These are phyloP conservation scores for Nakazawaea molendinolei DNA, from an alignment of 805 yeast species.

Conservation along the genomic window DNA sequence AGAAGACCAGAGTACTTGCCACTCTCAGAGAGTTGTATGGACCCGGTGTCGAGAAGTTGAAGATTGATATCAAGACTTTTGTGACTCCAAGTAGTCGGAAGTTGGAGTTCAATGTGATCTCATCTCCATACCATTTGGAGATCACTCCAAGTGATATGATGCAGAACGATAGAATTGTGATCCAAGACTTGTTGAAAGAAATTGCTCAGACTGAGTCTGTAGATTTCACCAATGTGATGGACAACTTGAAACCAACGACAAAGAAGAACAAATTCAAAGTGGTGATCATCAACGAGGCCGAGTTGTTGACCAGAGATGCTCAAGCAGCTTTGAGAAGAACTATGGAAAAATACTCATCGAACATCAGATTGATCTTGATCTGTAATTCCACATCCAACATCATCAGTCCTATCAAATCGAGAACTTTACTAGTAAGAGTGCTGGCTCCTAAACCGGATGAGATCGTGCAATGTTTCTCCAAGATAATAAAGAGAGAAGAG, in stretches of 20 bases:
- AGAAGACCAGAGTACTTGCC: slow-evolving; percentile 86
- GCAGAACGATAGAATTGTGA: slow-evolving; percentile 88
- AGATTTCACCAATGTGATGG: slow-evolving; percentile 51
- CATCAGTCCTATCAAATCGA: slow-evolving; percentile 88
- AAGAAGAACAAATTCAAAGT: slow-evolving; percentile 57
- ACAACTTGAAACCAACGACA: slow-evolving; percentile 5
- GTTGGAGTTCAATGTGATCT: slow-evolving; percentile 87
- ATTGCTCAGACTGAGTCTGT: slow-evolving; percentile 94
- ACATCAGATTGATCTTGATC: slow-evolving; percentile 75
- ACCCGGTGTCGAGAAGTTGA: slow-evolving; percentile 70
- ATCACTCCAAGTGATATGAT: slow-evolving; percentile 98
- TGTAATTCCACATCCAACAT: slow-evolving; percentile 89
- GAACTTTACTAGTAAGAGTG: slow-evolving; percentile 82
- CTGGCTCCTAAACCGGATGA: slow-evolving; percentile 72
- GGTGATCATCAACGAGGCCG: slow-evolving; percentile 88
- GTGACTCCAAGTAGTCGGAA: slow-evolving; percentile 67
- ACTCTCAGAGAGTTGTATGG: slow-evolving; percentile 79
- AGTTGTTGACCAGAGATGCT: slow-evolving; percentile 83
- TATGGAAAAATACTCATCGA: slow-evolving; percentile 90
- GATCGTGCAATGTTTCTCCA: slow-evolving; percentile 44
- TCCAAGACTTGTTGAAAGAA: slow-evolving; percentile 89
- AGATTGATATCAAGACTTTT: slow-evolving; percentile 85
- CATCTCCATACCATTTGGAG: slow-evolving; percentile 86
- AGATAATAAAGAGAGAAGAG: slow-evolving; percentile 53
- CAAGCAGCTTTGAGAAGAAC: slow-evolving; percentile 94